Conservation (phyloP, 352 stramenopile species). For the Pythium angustatum region DNA sequence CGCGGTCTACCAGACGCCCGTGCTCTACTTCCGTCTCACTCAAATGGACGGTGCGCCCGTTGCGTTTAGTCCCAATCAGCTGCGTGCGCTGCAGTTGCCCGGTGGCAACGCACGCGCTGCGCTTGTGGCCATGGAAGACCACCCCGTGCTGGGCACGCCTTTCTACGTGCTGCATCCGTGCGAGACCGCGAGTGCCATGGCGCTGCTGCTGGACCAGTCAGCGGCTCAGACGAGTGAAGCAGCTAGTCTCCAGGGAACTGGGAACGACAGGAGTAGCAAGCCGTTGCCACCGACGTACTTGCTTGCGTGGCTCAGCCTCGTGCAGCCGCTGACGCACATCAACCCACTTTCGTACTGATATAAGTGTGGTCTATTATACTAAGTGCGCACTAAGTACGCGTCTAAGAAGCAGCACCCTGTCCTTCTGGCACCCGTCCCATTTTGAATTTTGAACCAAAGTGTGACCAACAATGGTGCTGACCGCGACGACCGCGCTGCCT, state of each 20-base stretch:
- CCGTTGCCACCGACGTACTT: constrained; percentile 39
- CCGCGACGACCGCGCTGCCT: neutral
- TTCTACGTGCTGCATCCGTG: constrained; percentile 82
- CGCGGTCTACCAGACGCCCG: constrained; percentile 68
- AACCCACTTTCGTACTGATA: constrained; percentile 42
- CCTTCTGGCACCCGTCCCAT: neutral
- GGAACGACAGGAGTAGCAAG: neutral
- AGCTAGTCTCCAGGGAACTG: too few relatives aligned
- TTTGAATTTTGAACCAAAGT: constrained; percentile 27
- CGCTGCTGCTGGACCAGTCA: constrained; percentile 46
- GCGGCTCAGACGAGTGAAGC: too few relatives aligned
- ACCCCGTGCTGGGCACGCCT: constrained; percentile 63
- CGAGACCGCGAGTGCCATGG: constrained; percentile 70
- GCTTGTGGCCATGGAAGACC: constrained; percentile 68
- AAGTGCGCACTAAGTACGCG: constrained; percentile 26
- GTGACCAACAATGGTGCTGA: constrained; percentile 12
- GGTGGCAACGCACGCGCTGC: constrained; percentile 33
- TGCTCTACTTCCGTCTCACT: constrained; percentile 65
- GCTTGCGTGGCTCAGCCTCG: constrained; percentile 73
- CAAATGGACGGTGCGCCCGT: constrained; percentile 46
- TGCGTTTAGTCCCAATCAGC: neutral
- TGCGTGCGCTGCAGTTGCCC: constrained; percentile 32
- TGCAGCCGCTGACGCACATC: constrained; percentile 63
- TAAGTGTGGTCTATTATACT: neutral
- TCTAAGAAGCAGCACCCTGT: neutral